phyloP scores from a whole-genome alignment of 73 alveolate species.

The Paramecium octaurelia region DNA sequence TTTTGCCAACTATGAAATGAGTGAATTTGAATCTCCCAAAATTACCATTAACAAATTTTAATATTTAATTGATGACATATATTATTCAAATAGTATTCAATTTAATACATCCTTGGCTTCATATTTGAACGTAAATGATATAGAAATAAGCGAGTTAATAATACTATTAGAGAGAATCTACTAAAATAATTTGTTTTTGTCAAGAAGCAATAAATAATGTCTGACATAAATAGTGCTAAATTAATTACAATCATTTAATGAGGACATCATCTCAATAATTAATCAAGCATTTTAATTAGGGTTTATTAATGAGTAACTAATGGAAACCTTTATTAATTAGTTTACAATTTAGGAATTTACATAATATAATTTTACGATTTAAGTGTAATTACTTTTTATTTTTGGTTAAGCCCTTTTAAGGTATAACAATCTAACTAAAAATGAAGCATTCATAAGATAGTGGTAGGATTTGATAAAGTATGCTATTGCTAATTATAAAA shows the following conservation, averaged over 20 bases:
- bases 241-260: not conserved
- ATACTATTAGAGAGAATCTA: not conserved
- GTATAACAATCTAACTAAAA: not conserved
- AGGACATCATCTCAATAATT: not conserved
- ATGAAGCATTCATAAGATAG: not conserved
- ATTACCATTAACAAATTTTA: not conserved
- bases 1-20: not conserved
- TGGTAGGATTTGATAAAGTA: not conserved
- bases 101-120: not conserved
- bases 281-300: not conserved
- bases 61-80: not conserved
- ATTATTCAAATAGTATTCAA: not conserved
- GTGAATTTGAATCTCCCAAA: not conserved
- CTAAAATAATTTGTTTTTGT: not conserved
- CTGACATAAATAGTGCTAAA: not conserved
- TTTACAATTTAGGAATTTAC: not conserved
- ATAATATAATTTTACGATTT: not conserved
- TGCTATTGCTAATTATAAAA: not conserved
- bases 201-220: not conserved
- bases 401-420: not conserved
- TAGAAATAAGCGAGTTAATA: not conserved
- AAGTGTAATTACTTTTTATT: not conserved
- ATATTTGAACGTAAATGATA: not conserved
- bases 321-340: not conserved
- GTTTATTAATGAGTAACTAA: not conserved